Conservation (phyloP, 768 basidiomycete species). For the Aureoboletus auriporus region DNA sequence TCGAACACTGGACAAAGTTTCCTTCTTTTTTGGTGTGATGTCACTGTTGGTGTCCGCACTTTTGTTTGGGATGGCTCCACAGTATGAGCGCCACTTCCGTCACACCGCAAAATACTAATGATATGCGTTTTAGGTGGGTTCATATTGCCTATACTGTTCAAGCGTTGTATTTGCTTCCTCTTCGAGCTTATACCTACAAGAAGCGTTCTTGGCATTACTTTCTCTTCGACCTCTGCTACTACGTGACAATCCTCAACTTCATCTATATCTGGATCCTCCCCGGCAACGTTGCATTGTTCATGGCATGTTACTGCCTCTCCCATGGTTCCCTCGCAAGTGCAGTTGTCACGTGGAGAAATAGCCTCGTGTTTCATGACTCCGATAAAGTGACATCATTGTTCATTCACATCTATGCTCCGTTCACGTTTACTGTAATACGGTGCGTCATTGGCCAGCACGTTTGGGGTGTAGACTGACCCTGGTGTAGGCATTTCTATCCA, state of each 20-base stretch:
- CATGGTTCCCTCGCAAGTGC: conserved; percentile 90
- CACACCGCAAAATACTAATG: conserved; percentile 3
- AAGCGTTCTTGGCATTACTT: conserved; percentile 93
- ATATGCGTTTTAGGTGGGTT: conserved; percentile 58
- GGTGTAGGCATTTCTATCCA: conserved; percentile 80
- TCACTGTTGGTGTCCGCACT: conserved; percentile 80
- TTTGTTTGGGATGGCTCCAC: conserved; percentile 81
- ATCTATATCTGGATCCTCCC: conserved; percentile 92
- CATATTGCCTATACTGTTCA: conserved; percentile 84
- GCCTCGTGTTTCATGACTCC: conserved; percentile 93
- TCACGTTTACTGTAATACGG: conserved; percentile 90
- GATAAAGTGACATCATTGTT: conserved; percentile 97
- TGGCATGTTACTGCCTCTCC: conserved; percentile 89
- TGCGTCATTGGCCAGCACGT: conserved; percentile 30
- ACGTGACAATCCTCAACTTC: conserved; percentile 87
- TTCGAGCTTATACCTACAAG: conserved; percentile 86
- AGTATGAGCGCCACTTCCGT: conserved; percentile 44
- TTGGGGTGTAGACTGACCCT: conserved; percentile 5
- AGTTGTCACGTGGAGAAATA: conserved; percentile 98
- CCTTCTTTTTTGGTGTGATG: conserved; percentile 95
- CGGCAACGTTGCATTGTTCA: conserved; percentile 69
- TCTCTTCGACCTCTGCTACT: conserved; percentile 91
- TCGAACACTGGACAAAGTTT: conserved; percentile 76
- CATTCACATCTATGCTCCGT: conserved; percentile 90
- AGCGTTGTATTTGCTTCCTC: conserved; percentile 72